Percentiles rank a stretch among this genome's conserved stretches.
Conservation (phyloP, 2,329 filamentous ascomycete species). For the Thielaviopsis populi region DNA sequence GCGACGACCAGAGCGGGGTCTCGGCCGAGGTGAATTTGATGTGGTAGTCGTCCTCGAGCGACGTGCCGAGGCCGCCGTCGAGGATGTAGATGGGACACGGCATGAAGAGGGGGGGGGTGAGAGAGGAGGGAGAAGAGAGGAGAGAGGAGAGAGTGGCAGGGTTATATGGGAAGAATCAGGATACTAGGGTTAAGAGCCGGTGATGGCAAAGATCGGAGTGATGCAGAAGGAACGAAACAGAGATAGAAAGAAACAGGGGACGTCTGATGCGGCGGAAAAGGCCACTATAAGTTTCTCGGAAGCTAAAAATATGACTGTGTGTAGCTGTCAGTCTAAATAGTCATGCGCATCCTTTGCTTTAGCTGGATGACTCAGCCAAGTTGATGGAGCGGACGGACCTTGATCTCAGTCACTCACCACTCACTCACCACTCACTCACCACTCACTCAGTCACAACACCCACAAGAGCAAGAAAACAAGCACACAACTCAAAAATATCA, state of each 20-base stretch:
- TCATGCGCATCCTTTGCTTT: neutral
- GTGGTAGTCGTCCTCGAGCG: constrained; percentile 43
- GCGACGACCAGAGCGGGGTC: constrained; percentile 52
- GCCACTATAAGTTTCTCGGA: too few species aligned
- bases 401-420: neutral
- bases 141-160: neutral
- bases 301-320: too few species aligned
- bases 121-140: too few species aligned
- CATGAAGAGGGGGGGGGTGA: neutral
- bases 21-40: constrained; percentile 33
- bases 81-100: constrained; percentile 32
- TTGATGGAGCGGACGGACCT: neutral
- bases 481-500: neutral
- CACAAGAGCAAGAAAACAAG: neutral
- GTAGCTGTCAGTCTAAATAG: neutral
- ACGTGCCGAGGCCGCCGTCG: constrained; percentile 54
- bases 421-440: neutral
- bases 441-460: neutral
- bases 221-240: neutral
- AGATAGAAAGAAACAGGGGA: too few species aligned
- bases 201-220: neutral
- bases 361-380: neutral
- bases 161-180: neutral
- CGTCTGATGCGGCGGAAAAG: too few species aligned
- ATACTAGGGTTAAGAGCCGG: neutral